phyloP scores from a whole-genome alignment of 139 green algal genomes.

The Chlamydomonas incerta region DNA sequence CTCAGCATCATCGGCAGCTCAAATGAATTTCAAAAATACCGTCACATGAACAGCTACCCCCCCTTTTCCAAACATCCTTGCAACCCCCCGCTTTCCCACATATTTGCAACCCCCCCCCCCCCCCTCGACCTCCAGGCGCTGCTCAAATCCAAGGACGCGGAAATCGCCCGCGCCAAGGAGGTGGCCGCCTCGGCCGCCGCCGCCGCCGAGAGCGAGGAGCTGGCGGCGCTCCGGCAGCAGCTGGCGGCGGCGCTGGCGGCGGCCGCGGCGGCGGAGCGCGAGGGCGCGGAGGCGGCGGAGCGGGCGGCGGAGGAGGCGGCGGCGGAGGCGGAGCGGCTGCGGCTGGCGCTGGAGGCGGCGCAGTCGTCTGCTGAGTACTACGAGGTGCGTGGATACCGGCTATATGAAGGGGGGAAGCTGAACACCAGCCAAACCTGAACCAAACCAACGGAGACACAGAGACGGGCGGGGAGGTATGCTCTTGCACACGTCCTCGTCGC shows the following conservation, averaged over 20 bases:
- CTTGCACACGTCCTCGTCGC: no score
- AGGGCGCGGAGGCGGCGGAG: slow-evolving; percentile 46
- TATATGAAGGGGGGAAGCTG: no score
- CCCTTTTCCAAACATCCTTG: no score
- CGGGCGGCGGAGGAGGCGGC: slow-evolving; percentile 45
- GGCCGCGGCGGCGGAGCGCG: slow-evolving; percentile 24
- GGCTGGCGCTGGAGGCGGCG: background rate
- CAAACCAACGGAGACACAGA: no score
- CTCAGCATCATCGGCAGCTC: no score
- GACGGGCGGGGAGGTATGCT: no score
- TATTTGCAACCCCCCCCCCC: no score
- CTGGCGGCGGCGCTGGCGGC: slow-evolving; percentile 25
- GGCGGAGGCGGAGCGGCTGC: slow-evolving; percentile 14
- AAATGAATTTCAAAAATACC: no score
- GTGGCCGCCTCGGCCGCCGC: slow-evolving; percentile 20
- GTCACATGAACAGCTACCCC: no score
- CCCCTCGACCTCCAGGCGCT: slow-evolving; percentile 29
- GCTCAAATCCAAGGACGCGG: slow-evolving; percentile 60
- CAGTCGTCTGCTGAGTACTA: slow-evolving; percentile 25
- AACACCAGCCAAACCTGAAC: no score
- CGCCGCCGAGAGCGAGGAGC: slow-evolving; percentile 30
- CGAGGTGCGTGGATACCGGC: background rate
- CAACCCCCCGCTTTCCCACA: no score
- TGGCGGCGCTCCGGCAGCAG: slow-evolving; percentile 27
- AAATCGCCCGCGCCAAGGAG: slow-evolving; percentile 48